Conservation (phyloP, 768 basidiomycete genomes). For the Hygrocybe punicea region DNA sequence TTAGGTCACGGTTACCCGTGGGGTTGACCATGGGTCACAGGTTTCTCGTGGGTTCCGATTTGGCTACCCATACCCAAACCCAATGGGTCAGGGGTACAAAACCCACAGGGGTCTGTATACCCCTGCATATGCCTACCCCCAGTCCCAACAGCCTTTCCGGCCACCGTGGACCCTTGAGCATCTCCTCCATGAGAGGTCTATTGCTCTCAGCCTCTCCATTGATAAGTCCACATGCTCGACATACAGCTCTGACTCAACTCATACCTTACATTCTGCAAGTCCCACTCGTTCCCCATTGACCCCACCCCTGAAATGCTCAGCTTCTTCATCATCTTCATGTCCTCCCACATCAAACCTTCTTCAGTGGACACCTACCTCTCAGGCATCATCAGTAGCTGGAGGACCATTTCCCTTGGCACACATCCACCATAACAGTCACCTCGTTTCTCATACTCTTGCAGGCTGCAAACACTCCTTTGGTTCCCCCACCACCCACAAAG, state of each 20-base stretch:
- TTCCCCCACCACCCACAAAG: neutral
- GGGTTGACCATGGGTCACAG: too few relatives aligned
- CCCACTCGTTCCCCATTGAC: conserved; percentile 20
- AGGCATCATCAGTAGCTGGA: conserved; percentile 21
- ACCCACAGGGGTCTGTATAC: too few relatives aligned
- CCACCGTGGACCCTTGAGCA: conserved; percentile 32
- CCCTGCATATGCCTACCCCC: too few relatives aligned
- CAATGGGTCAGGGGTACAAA: too few relatives aligned
- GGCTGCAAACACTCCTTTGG: conserved; percentile 7
- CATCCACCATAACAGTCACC: accelerated
- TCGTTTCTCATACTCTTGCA: conserved; percentile 12
- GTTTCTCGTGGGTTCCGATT: too few relatives aligned
- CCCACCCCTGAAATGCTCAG: conserved; percentile 29
- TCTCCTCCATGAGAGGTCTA: conserved; percentile 27
- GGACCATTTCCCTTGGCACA: conserved; percentile 17
- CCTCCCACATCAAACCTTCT: conserved; percentile 15
- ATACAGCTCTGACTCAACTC: conserved; percentile 28
- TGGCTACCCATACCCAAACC: too few relatives aligned
- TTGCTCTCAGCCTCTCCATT: conserved; percentile 23
- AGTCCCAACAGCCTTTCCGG: conserved; percentile 29
- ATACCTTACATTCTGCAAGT: conserved; percentile 21
- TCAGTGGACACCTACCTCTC: conserved; percentile 24
- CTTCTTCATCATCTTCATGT: conserved; percentile 27
- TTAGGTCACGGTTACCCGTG: too few relatives aligned
- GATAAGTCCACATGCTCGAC: conserved; percentile 8